Percentiles rank a stretch among this genome's conserved stretches.
Evolutionary conservation across 768 basidiomycete genomes (phyloP).

Genomic region (Amanita rimosa): DNA sequence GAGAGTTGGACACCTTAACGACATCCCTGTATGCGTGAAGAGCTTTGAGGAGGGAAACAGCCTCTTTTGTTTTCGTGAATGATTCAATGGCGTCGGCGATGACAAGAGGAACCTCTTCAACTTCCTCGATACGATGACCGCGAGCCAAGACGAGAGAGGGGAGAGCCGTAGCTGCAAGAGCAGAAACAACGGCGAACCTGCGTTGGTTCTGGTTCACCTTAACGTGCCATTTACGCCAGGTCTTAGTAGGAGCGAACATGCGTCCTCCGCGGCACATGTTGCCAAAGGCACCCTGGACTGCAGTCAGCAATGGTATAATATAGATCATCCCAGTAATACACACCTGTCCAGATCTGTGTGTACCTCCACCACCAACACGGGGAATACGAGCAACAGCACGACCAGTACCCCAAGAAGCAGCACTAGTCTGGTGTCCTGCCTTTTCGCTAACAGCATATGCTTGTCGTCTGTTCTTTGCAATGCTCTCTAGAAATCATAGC

Average conservation of each 20-base stretch:
- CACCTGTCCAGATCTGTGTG: constrained; percentile 95
- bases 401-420: constrained; percentile 99
- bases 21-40: constrained; percentile 88
- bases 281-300: constrained; percentile 84
- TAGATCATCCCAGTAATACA: constrained; percentile 11
- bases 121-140: constrained; percentile 96
- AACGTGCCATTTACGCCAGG: constrained; percentile 99
- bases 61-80: constrained; percentile 94
- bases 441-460: constrained; percentile 95
- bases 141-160: constrained; percentile 98
- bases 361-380: constrained; percentile 98
- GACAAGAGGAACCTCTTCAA: constrained; percentile 95
- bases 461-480: constrained; percentile 97
- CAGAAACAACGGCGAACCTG: constrained; percentile 95
- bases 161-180: constrained; percentile 94
- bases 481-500: constrained; percentile 56
- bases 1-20: constrained; percentile 93
- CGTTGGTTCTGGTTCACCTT: constrained; percentile 99
- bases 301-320: constrained; percentile 3
- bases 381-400: constrained; percentile 99
- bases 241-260: constrained; percentile 99
- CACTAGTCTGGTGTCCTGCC: constrained; percentile 97
- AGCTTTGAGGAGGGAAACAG: constrained; percentile 84
- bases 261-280: constrained; percentile 99
- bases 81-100: constrained; percentile 70